Evolutionary conservation across 1,284 basidiomycete species (phyloP).

Genomic region (Entoloma clypeatum): DNA sequence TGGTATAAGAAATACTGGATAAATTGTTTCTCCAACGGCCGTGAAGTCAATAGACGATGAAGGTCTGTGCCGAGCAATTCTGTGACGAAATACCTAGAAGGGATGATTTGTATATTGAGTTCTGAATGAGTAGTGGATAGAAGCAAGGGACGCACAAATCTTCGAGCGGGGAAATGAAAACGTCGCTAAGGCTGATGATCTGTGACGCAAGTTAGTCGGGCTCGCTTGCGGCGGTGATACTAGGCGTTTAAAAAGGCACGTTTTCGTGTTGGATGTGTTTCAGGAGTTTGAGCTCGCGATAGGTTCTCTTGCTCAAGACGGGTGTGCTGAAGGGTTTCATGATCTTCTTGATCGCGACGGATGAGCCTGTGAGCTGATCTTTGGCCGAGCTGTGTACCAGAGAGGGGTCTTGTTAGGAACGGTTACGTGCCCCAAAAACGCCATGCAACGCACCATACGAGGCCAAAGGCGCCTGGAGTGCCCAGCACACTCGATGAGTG

Average conservation of each 20-base stretch:
- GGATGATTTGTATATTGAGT: slow-evolving; percentile 11
- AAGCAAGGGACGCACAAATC: slow-evolving; percentile 76
- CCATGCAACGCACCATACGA: slow-evolving; percentile 74
- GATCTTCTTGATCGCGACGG: slow-evolving; percentile 99
- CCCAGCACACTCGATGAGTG: slow-evolving; percentile 19
- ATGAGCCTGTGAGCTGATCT: slow-evolving; percentile 92
- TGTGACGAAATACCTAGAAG: slow-evolving; percentile 92
- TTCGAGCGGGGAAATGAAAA: slow-evolving; percentile 98
- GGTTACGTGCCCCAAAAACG: background rate
- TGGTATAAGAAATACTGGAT: slow-evolving; percentile 99
- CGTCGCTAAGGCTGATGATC: slow-evolving; percentile 99
- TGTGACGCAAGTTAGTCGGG: slow-evolving; percentile 30
- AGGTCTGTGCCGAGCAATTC: slow-evolving; percentile 98
- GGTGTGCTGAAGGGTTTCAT: slow-evolving; percentile 98
- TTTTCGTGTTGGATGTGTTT: slow-evolving; percentile 99
- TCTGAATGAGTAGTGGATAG: slow-evolving; percentile 10
- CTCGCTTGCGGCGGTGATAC: slow-evolving; percentile 4
- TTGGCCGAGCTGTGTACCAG: slow-evolving; percentile 81
- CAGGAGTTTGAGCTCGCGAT: slow-evolving; percentile 96
- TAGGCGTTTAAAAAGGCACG: slow-evolving; percentile 40
- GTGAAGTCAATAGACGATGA: slow-evolving; percentile 92
- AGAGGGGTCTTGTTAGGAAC: background rate
- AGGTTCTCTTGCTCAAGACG: slow-evolving; percentile 96
- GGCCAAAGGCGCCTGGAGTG: slow-evolving; percentile 81
- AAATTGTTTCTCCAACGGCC: slow-evolving; percentile 99